Percentiles rank a stretch among this genome's conserved stretches.
Conservation (phyloP, 805 yeast species). For the Clavispora fructus region DNA sequence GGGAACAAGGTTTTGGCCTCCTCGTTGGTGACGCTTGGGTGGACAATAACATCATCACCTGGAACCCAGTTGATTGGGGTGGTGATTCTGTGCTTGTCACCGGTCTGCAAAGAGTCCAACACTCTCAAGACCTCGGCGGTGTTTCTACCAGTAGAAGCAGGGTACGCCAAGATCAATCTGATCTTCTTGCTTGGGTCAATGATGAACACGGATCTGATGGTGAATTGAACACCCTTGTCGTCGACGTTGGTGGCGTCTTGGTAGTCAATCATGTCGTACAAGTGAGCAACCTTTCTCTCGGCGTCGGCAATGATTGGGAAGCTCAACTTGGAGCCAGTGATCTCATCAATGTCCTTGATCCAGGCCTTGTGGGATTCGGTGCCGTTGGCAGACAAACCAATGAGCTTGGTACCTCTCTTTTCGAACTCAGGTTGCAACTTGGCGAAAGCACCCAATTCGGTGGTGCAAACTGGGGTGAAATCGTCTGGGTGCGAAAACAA, state of each 20-base stretch:
- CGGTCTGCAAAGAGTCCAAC: conserved; percentile 79
- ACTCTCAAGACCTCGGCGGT: conserved; percentile 88
- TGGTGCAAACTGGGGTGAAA: conserved; percentile 95
- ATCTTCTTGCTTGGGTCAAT: conserved; percentile 89
- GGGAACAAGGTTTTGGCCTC: conserved; percentile 73
- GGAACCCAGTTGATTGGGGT: conserved; percentile 90
- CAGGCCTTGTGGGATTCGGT: conserved; percentile 76
- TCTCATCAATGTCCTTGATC: conserved; percentile 89
- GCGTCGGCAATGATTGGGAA: conserved; percentile 92
- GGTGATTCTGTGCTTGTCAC: conserved; percentile 77
- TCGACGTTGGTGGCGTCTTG: conserved; percentile 70
- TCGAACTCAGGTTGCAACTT: conserved; percentile 83
- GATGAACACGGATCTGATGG: conserved; percentile 88
- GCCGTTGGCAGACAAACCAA: conserved; percentile 85
- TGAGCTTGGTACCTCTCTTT: conserved; percentile 78
- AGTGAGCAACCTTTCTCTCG: conserved; percentile 75
- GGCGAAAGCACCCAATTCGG: conserved; percentile 93
- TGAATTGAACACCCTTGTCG: conserved; percentile 67
- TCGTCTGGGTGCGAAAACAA: conserved; percentile 94
- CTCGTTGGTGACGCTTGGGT: conserved; percentile 76
- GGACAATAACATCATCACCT: conserved; percentile 90
- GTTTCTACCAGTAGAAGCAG: conserved; percentile 94
- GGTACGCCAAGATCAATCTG: conserved; percentile 81
- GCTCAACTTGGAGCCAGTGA: conserved; percentile 66
- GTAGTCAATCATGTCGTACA: conserved; percentile 85